Conservation (phyloP, 192 early-diverging fungal species). For the Coemansia sp. region DNA sequence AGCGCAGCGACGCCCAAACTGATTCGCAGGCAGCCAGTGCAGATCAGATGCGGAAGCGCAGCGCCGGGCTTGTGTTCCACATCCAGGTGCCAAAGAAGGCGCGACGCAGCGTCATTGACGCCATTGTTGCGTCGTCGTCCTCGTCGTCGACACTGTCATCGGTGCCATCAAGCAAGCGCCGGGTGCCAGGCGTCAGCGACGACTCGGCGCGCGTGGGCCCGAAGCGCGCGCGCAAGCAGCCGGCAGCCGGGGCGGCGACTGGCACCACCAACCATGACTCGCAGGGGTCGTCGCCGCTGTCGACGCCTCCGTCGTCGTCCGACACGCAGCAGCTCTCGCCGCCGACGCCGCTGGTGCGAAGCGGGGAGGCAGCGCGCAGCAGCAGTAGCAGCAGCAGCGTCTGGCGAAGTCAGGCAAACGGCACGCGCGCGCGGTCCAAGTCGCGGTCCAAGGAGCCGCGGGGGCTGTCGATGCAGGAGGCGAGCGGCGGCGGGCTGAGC, state of each 20-base stretch:
- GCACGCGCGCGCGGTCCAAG: conserved; percentile 2
- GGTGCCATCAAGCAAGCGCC: conserved; percentile 25
- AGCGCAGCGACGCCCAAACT: background rate
- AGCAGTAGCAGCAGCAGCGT: conserved; percentile 1
- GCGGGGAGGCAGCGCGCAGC: background rate
- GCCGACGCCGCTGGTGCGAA: background rate
- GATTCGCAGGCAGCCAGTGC: too few relatives aligned
- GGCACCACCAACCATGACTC: background rate
- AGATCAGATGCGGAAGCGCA: conserved; percentile 12
- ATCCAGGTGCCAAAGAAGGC: conserved; percentile 35
- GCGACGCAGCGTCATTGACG: conserved; percentile 30
- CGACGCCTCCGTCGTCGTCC: background rate
- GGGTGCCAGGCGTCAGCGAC: background rate
- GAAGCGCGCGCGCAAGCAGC: conserved; percentile 23
- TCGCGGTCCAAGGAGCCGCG: background rate
- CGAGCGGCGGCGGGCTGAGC: conserved; percentile 3
- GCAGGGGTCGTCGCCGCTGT: background rate
- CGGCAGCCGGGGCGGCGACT: background rate
- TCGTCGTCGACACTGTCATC: too few relatives aligned
- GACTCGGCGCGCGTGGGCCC: background rate
- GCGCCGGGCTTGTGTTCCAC: conserved; percentile 16
- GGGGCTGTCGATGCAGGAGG: background rate
- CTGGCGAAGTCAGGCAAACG: background rate
- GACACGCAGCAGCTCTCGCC: background rate
- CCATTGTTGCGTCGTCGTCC: background rate